Conservation (phyloP, 2,329 filamentous ascomycete species). For the Alternaria angustiovoidea region DNA sequence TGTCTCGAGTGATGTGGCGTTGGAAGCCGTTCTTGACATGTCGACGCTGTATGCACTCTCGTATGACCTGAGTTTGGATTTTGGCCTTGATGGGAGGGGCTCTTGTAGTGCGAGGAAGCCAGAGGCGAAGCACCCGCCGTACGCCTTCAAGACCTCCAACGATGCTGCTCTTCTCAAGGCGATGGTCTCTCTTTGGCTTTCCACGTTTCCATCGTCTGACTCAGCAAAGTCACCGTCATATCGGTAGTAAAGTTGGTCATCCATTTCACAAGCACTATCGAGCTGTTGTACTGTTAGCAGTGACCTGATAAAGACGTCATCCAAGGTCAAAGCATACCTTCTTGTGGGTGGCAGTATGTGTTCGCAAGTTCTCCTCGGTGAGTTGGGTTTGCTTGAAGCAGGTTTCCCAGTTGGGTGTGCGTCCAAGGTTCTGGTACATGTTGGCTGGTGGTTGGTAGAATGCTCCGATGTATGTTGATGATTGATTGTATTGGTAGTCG, state of each 20-base stretch:
- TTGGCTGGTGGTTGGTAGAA: slow-evolving; percentile 4
- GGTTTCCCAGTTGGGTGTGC: slow-evolving; percentile 17
- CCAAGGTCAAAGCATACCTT: slow-evolving; percentile 28
- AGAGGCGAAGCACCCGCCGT: slow-evolving; percentile 44
- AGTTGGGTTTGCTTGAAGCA: slow-evolving; percentile 26
- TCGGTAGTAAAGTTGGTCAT: slow-evolving; percentile 30
- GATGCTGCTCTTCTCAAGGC: slow-evolving; percentile 36
- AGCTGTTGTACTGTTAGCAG: slow-evolving; percentile 15
- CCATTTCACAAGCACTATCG: slow-evolving; percentile 16
- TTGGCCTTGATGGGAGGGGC: slow-evolving; percentile 31
- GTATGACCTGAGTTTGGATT: slow-evolving; percentile 24
- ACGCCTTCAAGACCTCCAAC: slow-evolving; percentile 43
- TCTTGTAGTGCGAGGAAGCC: slow-evolving; percentile 38
- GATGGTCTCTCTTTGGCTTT: slow-evolving; percentile 26
- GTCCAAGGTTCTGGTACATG: slow-evolving; percentile 23
- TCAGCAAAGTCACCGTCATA: slow-evolving; percentile 30
- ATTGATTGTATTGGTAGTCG: neutral
- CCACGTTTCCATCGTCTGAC: slow-evolving; percentile 34
- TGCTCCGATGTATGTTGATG: neutral
- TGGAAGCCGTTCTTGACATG: slow-evolving; percentile 32
- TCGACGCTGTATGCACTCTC: slow-evolving; percentile 39
- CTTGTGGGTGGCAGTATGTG: slow-evolving; percentile 35
- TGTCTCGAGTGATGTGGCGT: slow-evolving; percentile 29
- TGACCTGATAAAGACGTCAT: neutral
- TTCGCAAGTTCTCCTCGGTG: slow-evolving; percentile 44